Evolutionary conservation across 306 rosid genomes (phyloP).

Genomic region (Vigna trinervia): DNA sequence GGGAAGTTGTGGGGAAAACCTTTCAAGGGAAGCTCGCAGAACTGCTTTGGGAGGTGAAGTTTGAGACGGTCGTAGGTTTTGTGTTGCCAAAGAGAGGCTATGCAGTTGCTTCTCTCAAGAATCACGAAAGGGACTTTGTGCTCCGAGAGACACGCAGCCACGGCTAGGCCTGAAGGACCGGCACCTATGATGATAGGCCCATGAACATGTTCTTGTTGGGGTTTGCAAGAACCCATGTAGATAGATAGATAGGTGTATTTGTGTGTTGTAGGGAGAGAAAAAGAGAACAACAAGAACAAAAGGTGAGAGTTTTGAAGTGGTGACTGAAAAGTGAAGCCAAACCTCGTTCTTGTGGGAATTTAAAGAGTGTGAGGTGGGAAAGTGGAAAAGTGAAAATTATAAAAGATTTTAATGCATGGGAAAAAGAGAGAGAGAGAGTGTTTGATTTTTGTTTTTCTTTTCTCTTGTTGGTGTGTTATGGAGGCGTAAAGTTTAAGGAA

Average conservation of each 20-base stretch:
- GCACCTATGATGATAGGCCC: constrained; percentile 94
- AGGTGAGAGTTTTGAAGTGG: background rate
- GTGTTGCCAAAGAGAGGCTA: constrained; percentile 86
- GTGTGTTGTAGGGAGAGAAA: background rate
- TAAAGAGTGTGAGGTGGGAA: background rate
- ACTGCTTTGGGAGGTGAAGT: constrained; percentile 86
- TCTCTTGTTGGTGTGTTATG: constrained; percentile 34
- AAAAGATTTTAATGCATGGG: constrained; percentile 43
- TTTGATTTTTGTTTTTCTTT: background rate
- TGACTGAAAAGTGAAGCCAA: background rate
- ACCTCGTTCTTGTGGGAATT: background rate
- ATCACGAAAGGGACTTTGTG: constrained; percentile 59
- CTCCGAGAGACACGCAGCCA: constrained; percentile 73
- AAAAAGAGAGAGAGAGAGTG: background rate
- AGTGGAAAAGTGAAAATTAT: background rate
- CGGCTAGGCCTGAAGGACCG: constrained; percentile 97
- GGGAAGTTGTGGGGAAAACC: constrained; percentile 72
- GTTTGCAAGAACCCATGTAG: constrained; percentile 67
- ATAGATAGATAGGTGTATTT: too few species aligned
- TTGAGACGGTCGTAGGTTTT: constrained; percentile 83
- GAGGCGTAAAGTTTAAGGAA: constrained; percentile 85
- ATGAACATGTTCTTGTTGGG: constrained; percentile 50
- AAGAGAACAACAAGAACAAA: background rate
- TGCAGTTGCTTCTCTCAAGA: constrained; percentile 72
- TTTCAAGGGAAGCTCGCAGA: constrained; percentile 79